These are phyloP conservation scores for Fomitopsis serialis DNA, from an alignment of 768 basidiomycete genomes.

Conservation along the genomic window DNA sequence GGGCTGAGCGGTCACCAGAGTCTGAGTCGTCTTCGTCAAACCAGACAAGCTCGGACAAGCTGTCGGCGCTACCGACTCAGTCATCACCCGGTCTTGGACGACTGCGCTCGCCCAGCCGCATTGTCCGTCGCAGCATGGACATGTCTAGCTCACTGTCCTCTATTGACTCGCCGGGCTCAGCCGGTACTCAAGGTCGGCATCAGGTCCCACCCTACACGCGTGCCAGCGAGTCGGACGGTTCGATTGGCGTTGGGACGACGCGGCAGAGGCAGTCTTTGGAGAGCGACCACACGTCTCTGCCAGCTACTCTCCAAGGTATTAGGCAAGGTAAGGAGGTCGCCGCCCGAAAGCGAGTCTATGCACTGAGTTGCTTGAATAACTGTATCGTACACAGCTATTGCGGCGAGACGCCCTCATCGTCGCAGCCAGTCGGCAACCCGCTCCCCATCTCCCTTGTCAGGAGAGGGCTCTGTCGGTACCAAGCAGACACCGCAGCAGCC, in stretches of 20 bases:
- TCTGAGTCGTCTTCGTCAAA: slow-evolving; percentile 25
- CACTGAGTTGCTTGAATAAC: neutral
- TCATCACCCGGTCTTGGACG: slow-evolving; percentile 28
- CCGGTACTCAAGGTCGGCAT: slow-evolving; percentile 14
- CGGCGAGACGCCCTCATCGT: slow-evolving; percentile 16
- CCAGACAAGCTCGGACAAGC: slow-evolving; percentile 40
- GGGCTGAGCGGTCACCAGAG: slow-evolving; percentile 6
- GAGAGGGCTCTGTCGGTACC: slow-evolving; percentile 13
- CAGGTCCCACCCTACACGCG: slow-evolving; percentile 13
- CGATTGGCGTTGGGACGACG: slow-evolving; percentile 38
- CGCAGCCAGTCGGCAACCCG: slow-evolving; percentile 31
- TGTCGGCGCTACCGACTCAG: slow-evolving; percentile 33
- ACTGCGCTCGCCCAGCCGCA: slow-evolving; percentile 28
- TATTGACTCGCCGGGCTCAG: slow-evolving; percentile 20
- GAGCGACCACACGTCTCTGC: slow-evolving; percentile 40
- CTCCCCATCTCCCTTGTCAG: slow-evolving; percentile 25
- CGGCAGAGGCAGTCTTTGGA: slow-evolving; percentile 53
- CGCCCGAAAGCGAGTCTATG: neutral
- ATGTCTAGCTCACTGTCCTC: slow-evolving; percentile 38
- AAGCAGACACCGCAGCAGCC: slow-evolving; percentile 8
- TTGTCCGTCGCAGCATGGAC: slow-evolving; percentile 31
- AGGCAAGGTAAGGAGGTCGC: slow-evolving; percentile 30
- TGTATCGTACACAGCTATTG: slow-evolving; percentile 19
- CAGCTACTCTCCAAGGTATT: slow-evolving; percentile 30
- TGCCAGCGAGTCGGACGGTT: slow-evolving; percentile 30